Percentiles rank a stretch among this genome's conserved stretches.
Conservation (phyloP, 495 filamentous ascomycete species). For the Penicillium antarcticum region DNA sequence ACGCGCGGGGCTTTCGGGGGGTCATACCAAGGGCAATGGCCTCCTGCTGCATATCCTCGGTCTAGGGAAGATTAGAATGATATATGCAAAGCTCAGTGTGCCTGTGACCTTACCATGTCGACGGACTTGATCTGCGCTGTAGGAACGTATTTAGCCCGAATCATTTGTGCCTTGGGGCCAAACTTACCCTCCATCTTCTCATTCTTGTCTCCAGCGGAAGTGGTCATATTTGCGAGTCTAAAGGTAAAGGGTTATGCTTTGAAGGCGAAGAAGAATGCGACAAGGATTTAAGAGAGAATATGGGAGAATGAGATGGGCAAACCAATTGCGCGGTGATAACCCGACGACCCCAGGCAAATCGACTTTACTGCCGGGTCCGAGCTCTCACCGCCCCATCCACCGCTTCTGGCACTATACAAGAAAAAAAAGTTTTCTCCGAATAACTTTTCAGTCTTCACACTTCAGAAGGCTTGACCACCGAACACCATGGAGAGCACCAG, state of each 20-base stretch:
- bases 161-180: background rate
- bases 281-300: background rate
- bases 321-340: slow-evolving; percentile 10
- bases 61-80: slow-evolving; percentile 45
- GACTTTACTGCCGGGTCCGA: slow-evolving; percentile 15
- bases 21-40: slow-evolving; percentile 89
- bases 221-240: slow-evolving; percentile 37
- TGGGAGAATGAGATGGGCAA: background rate
- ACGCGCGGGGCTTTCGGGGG: background rate
- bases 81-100: slow-evolving; percentile 5
- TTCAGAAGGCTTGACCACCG: slow-evolving; percentile 15
- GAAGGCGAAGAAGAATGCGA: background rate
- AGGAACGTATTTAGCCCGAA: slow-evolving; percentile 27
- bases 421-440: slow-evolving; percentile 26
- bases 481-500: slow-evolving; percentile 55
- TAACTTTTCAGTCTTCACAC: slow-evolving; percentile 18
- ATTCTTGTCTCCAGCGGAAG: slow-evolving; percentile 48
- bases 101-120: slow-evolving; percentile 74
- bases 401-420: slow-evolving; percentile 35
- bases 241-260: background rate
- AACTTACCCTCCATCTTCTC: slow-evolving; percentile 69
- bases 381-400: slow-evolving; percentile 21
- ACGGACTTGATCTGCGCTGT: slow-evolving; percentile 93
- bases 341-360: slow-evolving; percentile 1
- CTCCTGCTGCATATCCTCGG: slow-evolving; percentile 94